Conservation (phyloP, 805 yeast genomes). For the Candida takata region DNA sequence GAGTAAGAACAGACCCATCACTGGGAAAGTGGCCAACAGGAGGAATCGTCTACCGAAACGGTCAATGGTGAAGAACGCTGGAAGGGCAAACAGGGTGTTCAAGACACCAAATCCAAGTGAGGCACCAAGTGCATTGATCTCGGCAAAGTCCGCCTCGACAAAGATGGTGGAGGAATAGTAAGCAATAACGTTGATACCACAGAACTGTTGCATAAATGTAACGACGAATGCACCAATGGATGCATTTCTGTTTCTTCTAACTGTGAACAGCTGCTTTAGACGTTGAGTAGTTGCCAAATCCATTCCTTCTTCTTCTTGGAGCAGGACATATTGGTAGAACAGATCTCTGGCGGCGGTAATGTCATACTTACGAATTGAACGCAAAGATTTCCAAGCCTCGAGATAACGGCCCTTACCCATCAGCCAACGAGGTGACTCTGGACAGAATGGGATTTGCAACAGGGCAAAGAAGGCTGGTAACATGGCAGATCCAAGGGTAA, state of each 20-base stretch:
- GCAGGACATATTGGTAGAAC: conserved; percentile 59
- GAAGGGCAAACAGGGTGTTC: conserved; percentile 74
- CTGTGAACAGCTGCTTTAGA: conserved; percentile 51
- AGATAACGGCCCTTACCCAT: conserved; percentile 61
- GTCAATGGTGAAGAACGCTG: conserved; percentile 77
- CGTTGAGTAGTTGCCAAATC: conserved; percentile 40
- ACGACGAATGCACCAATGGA: conserved; percentile 73
- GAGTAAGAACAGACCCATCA: conserved; percentile 53
- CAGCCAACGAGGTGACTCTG: conserved; percentile 74
- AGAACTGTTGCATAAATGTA: conserved; percentile 87
- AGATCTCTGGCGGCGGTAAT: conserved; percentile 65
- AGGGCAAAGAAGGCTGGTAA: conserved; percentile 58
- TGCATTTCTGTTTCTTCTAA: conserved; percentile 80
- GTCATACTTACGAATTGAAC: conserved; percentile 40
- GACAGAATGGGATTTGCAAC: conserved; percentile 57
- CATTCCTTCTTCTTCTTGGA: conserved; percentile 53
- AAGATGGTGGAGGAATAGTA: conserved; percentile 78
- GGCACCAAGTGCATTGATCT: conserved; percentile 60
- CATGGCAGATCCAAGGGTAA: conserved; percentile 63
- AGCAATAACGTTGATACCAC: conserved; percentile 86
- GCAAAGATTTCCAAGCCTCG: conserved; percentile 50
- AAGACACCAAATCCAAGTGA: conserved; percentile 85
- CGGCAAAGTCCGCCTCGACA: conserved; percentile 55
- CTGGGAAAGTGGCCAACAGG: conserved; percentile 52
- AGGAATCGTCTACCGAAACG: conserved; percentile 65